phyloP scores from a whole-genome alignment of 768 basidiomycete genomes.

The Suillus decipiens region DNA sequence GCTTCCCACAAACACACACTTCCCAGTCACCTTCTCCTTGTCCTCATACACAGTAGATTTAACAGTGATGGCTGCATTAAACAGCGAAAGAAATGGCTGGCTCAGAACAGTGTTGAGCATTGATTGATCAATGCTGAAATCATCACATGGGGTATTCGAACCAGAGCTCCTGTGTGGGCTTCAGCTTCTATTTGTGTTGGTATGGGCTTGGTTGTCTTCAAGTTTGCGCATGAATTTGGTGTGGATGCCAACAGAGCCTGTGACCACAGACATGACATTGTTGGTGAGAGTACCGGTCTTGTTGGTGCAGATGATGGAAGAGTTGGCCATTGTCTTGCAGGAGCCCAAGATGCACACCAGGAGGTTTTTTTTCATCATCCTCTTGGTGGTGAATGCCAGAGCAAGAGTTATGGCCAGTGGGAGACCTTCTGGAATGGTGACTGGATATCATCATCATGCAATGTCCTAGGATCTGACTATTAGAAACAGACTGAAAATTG shows the following conservation, averaged over 20 bases:
- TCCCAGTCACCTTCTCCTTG: conserved; percentile 56
- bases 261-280: conserved; percentile 95
- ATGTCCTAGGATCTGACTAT: neutral
- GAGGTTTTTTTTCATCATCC: conserved; percentile 96
- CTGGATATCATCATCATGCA: too few relatives aligned
- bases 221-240: conserved; percentile 89
- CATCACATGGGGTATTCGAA: conserved; percentile 41
- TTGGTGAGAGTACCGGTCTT: conserved; percentile 97
- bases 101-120: conserved; percentile 67
- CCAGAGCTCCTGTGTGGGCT: conserved; percentile 33
- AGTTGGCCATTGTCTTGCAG: conserved; percentile 99
- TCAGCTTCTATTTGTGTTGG: conserved; percentile 65
- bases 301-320: conserved; percentile 93
- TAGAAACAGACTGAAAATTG: neutral
- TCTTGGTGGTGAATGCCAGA: conserved; percentile 93
- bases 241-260: conserved; percentile 91
- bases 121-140: conserved; percentile 86
- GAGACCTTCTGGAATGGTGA: too few relatives aligned
- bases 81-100: conserved; percentile 57
- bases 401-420: conserved; percentile 96
- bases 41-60: conserved; percentile 98
- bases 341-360: conserved; percentile 95
- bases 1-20: conserved; percentile 75
- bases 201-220: conserved; percentile 66
- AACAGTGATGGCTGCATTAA: conserved; percentile 88